These are phyloP conservation scores for Zygoascus bituminiphila DNA, from an alignment of 805 yeast species.

Conservation along the genomic window DNA sequence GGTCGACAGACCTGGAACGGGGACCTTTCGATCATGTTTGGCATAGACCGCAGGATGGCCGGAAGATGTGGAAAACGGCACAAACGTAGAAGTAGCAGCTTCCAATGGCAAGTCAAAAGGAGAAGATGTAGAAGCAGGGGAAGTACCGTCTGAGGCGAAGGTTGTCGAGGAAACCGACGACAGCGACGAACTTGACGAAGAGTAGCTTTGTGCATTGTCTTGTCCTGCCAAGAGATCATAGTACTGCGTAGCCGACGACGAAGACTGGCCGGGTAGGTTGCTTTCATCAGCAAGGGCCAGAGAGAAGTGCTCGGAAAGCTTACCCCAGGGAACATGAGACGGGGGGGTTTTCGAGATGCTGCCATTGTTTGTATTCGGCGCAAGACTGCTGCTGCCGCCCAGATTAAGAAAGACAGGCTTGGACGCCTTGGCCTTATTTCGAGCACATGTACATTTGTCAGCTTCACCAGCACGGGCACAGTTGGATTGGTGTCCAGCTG, in stretches of 20 bases:
- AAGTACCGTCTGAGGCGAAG: neutral
- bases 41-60: neutral
- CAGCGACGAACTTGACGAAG: neutral
- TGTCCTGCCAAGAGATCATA: neutral
- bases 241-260: too few relatives aligned
- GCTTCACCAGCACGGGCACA: slow-evolving; percentile 20
- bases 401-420: neutral
- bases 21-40: neutral
- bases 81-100: neutral
- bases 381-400: neutral
- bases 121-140: neutral
- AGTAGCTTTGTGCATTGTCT: neutral
- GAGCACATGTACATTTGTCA: slow-evolving; percentile 18
- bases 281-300: neutral
- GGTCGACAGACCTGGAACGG: too few relatives aligned
- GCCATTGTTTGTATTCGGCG: neutral
- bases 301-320: neutral
- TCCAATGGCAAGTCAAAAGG: neutral
- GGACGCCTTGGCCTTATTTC: slow-evolving; percentile 7
- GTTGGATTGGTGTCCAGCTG: slow-evolving; percentile 11
- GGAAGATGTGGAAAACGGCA: neutral
- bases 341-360: neutral
- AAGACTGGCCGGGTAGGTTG: neutral
- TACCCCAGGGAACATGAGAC: neutral
- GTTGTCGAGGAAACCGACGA: neutral